Percentiles rank a stretch among this genome's conserved stretches.
Conservation (phyloP, 768 basidiomycete genomes). For the Astraeus odoratus region DNA sequence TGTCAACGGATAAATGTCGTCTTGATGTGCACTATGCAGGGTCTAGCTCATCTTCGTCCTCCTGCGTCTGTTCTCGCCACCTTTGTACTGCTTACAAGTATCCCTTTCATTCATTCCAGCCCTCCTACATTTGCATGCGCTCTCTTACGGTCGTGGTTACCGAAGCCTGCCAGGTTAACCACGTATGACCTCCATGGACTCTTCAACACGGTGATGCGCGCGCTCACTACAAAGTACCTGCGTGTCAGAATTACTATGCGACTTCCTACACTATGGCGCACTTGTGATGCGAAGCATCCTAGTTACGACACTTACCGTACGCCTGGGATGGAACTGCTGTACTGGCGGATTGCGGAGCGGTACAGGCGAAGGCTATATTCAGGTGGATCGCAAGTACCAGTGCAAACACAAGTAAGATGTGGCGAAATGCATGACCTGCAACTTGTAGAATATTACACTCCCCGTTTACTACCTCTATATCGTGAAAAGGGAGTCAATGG, state of each 20-base stretch:
- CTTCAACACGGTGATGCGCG: conserved; percentile 6
- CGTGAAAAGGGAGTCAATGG: conserved; percentile 15
- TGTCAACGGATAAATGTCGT: too few relatives aligned
- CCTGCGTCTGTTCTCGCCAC: conserved; percentile 5
- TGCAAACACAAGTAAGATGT: too few relatives aligned
- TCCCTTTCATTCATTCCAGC: conserved; percentile 5
- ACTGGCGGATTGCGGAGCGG: conserved; percentile 26
- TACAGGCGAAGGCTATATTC: conserved; percentile 21
- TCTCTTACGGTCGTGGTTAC: conserved; percentile 4
- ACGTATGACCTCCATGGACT: conserved; percentile 1
- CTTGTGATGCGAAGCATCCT: neutral
- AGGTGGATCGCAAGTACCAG: conserved; percentile 8
- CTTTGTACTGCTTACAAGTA: conserved; percentile 7
- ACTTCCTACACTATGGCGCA: conserved; percentile 7
- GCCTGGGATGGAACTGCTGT: conserved; percentile 20
- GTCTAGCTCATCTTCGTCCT: conserved; percentile 1
- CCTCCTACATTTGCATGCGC: conserved; percentile 2
- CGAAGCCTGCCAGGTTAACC: neutral
- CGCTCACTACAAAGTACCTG: conserved; percentile 13
- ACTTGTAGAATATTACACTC: conserved; percentile 28
- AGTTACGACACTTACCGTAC: conserved; percentile 16
- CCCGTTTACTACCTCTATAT: conserved; percentile 34
- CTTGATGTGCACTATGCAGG: neutral
- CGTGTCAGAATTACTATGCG: conserved; percentile 8
- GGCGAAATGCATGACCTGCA: conserved; percentile 8